Conservation (phyloP, 768 basidiomycete genomes). For the Daedalea quercina region DNA sequence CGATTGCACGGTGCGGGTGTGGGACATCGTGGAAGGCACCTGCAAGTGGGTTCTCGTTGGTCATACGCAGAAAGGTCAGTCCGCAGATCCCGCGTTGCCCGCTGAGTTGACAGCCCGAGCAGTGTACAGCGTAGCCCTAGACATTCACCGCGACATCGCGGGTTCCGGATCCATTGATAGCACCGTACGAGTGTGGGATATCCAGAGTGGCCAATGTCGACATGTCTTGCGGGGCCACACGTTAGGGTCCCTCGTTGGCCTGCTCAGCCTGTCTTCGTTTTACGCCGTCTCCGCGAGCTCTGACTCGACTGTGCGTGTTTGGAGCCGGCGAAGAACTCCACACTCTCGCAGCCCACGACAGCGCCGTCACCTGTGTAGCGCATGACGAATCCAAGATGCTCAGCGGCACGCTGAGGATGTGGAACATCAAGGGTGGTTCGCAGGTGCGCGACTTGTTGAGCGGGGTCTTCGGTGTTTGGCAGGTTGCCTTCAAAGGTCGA, state of each 20-base stretch:
- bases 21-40: constrained; percentile 78
- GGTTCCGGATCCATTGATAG: constrained; percentile 96
- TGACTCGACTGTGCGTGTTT: constrained; percentile 84
- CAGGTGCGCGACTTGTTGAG: constrained; percentile 78
- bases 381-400: constrained; percentile 94
- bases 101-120: constrained; percentile 10
- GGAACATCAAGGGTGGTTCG: constrained; percentile 82
- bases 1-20: constrained; percentile 85
- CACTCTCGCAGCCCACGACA: constrained; percentile 69
- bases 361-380: constrained; percentile 94
- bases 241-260: constrained; percentile 81
- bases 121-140: constrained; percentile 92
- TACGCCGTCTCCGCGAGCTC: constrained; percentile 89
- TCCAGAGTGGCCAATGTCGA: constrained; percentile 69
- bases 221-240: constrained; percentile 83
- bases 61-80: constrained; percentile 80
- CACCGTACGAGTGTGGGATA: constrained; percentile 88
- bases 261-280: constrained; percentile 79
- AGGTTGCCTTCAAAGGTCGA: constrained; percentile 84
- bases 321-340: constrained; percentile 81
- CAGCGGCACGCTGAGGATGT: constrained; percentile 91
- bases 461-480: constrained; percentile 90
- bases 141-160: constrained; percentile 72
- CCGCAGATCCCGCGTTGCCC: not conserved
- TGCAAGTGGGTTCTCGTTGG: constrained; percentile 73